phyloP scores from a whole-genome alignment of 306 rosid genomes.

The Pyrus communis region DNA sequence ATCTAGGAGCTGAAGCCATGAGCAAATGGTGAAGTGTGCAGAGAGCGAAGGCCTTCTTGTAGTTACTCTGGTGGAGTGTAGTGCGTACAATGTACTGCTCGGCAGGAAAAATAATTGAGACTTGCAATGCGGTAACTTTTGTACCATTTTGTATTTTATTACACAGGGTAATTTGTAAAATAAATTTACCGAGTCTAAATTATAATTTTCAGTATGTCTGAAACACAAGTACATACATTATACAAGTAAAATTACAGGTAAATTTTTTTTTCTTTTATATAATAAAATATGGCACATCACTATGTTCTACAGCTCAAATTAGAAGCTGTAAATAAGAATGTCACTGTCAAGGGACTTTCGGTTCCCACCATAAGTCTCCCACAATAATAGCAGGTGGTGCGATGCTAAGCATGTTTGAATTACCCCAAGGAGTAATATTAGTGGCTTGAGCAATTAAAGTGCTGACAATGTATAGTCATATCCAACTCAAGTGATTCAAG shows the following conservation, averaged over 20 bases:
- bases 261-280: no score
- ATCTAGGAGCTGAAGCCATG: constrained; percentile 38
- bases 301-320: background rate
- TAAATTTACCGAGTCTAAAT: background rate
- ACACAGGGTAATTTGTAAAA: background rate
- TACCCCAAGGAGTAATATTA: background rate
- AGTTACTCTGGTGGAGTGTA: constrained; percentile 5
- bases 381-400: background rate
- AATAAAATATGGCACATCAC: no score
- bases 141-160: background rate
- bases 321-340: background rate
- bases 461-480: background rate
- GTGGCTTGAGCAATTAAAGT: background rate
- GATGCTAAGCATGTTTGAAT: background rate
- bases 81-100: background rate
- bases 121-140: background rate
- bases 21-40: background rate
- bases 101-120: background rate
- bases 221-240: rapidly evolving
- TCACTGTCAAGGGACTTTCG: background rate
- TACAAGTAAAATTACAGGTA: no score
- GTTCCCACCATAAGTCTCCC: background rate
- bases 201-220: no score
- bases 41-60: constrained; percentile 7
- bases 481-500: background rate